Evolutionary conservation across 2,329 filamentous ascomycete species (phyloP), one percentile per base, ranked within the genome.

Genomic region (Fusarium tjaetaba): DNA sequence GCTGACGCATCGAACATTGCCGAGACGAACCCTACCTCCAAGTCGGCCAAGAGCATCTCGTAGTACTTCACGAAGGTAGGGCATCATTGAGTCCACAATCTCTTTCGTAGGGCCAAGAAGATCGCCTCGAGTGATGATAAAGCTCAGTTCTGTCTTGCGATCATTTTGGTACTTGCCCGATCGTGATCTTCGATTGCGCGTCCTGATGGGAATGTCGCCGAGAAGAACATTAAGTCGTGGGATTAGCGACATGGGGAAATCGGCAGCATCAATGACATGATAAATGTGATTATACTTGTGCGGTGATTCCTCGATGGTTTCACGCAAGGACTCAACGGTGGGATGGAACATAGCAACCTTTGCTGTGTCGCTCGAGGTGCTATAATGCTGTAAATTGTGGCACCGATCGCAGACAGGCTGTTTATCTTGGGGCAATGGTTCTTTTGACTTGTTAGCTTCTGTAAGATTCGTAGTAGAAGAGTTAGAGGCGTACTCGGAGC

Each of bases 221-320:
- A 98, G 86, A 2, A 94, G 85, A 13, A 89, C 85, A 68, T 93
- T 89, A 15, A 99, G 88, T 49, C 91, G 90, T 2, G 94, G 94
- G 8, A 98, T 87, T 20, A 99, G 84, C 4, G 96, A 98, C 89
- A 99, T 93, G 26, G 96, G 96, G 73, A 99, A 98, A 82, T 99
- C 96, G 68, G 95, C 96, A 6, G 96, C 96, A 79, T 99, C 96
- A 28, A 99, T 85, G 32, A 99, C 88, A 82, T 99, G 96, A 80
- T 98, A 99, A 70, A 99, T 92, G 82, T 98, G 94, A 78, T 99
- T 98, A 80, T 93, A 90, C 80, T 93, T 93, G 83, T 97, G 92
- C 0, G 95, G 95, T 2, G 96, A 97, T 81, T 97, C 94, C 60
- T 92, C 88, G 59, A 99, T 93, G 22, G 95, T 97, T 71, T 94